Percentiles rank a stretch among this genome's conserved stretches.
These are phyloP conservation scores for Gloeostereum incarnatum DNA, from an alignment of 768 basidiomycete species.

Conservation along the genomic window DNA sequence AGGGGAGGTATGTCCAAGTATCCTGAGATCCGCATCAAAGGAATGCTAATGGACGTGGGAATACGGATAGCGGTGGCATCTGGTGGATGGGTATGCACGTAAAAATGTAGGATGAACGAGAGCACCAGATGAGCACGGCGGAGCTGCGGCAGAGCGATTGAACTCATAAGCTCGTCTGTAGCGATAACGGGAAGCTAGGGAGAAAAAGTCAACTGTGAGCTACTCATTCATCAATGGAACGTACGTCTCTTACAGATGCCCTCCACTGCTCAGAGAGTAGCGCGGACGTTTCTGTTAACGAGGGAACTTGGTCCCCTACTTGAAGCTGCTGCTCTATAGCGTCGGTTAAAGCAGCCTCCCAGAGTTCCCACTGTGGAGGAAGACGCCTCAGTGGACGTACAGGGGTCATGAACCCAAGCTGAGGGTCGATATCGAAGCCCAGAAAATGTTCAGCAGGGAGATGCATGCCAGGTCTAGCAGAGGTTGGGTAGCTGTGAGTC, in stretches of 20 bases:
- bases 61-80: conserved; percentile 38
- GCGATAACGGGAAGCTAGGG: conserved; percentile 65
- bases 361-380: conserved; percentile 42
- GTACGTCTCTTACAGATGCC: conserved; percentile 52
- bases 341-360: conserved; percentile 59
- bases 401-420: conserved; percentile 81
- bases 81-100: conserved; percentile 69
- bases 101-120: conserved; percentile 85
- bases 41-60: conserved; percentile 69
- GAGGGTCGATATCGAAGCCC: conserved; percentile 48
- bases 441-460: too few relatives aligned
- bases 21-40: conserved; percentile 67
- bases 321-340: conserved; percentile 46
- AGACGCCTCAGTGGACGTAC: conserved; percentile 49
- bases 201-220: too few relatives aligned
- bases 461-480: too few relatives aligned
- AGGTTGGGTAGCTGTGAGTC: too few relatives aligned
- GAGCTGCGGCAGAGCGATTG: conserved; percentile 53
- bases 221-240: conserved; percentile 21
- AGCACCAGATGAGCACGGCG: conserved; percentile 87
- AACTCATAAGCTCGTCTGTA: conserved; percentile 35
- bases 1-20: conserved; percentile 84
- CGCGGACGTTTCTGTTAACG: conserved; percentile 36
- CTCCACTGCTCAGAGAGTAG: conserved; percentile 60
- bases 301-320: conserved; percentile 44